These are phyloP conservation scores for Spatholobus suberectus DNA, from an alignment of 306 rosid genomes.

Conservation along the genomic window DNA sequence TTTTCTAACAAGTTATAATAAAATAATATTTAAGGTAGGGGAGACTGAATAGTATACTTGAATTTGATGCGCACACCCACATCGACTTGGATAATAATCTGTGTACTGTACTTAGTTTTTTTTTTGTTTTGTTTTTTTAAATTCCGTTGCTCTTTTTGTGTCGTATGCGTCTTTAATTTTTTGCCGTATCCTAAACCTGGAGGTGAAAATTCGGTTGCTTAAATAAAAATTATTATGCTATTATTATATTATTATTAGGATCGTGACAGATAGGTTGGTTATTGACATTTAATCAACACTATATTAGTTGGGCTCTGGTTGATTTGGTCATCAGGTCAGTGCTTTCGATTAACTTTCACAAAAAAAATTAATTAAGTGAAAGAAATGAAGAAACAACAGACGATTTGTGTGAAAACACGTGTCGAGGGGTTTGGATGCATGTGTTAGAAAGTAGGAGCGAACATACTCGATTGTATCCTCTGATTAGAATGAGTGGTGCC, in stretches of 20 bases:
- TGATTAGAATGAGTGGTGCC: not conserved
- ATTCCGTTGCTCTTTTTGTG: not conserved
- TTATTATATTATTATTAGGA: not conserved
- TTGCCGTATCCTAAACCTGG: not conserved
- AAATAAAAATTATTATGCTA: too few species aligned
- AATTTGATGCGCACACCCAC: constrained; percentile 13
- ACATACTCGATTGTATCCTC: not conserved
- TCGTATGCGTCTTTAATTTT: not conserved
- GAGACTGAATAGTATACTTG: not conserved
- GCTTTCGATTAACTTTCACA: too few species aligned
- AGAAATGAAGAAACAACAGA: not conserved
- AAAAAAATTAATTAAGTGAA: not conserved
- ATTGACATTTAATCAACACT: not conserved
- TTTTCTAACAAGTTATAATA: not conserved
- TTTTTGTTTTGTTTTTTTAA: too few species aligned
- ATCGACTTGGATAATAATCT: not conserved
- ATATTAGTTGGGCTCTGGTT: not conserved
- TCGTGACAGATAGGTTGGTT: constrained; percentile 18
- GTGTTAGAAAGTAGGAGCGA: not conserved
- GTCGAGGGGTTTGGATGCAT: not conserved
- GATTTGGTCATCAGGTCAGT: too few species aligned
- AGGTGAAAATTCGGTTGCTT: not conserved
- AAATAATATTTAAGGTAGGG: not conserved
- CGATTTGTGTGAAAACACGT: not conserved
- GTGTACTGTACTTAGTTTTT: not conserved